Base-by-base conservation (phyloP, 495 filamentous ascomycete genomes). In the Daldinia decipiens region DNA sequence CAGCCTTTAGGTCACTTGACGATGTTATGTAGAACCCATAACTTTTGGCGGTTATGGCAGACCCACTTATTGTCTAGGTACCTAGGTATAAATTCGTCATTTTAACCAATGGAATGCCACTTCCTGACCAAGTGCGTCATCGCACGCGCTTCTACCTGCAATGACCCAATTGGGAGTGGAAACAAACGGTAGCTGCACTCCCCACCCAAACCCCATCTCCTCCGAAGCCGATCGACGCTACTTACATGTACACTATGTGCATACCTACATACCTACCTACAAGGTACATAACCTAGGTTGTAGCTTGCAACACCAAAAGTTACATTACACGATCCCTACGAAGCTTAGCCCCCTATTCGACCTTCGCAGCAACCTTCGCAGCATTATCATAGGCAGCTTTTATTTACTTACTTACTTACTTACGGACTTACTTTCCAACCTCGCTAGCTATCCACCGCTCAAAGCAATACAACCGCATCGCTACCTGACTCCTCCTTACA, bases 71-170 rank as follows among this genome's bases (percentile, higher is more conserved):
- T 31, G 12, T 53, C 26, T 53, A 53, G 50, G 50, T 53, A 53
- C 50, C 26, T 53, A 53, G 50, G 50, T 53, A 53, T 26, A 53
- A 12, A 53, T 15, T 56, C 9, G 15, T 34, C 15, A 36, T 32
- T 8, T 1, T 1, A 29, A 21, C 68, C 63, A 71, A 71, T 71
- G n/a, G 34, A 43, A 67, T 5, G 52, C 29, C 13, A 5, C 40
- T 55, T 34, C 34, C 19, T 31, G 12, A 29, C 56, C 29, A 47
- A 67, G 24, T 67, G 68, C 68, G 68, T 71, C 68, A 71, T 71
- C 29, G 19, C 39, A 36, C 53, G 62, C 43, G 32, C n/a, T 32
- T 53, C 19, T 60, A 51, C 54, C 55, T 45, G 51, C 51, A 34
- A 31, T 26, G 39, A 27, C 32, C 43, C 47, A 39, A 62, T 62